These are phyloP conservation scores for Ogataea sp. DNA, from an alignment of 805 yeast genomes.

Conservation along the genomic window DNA sequence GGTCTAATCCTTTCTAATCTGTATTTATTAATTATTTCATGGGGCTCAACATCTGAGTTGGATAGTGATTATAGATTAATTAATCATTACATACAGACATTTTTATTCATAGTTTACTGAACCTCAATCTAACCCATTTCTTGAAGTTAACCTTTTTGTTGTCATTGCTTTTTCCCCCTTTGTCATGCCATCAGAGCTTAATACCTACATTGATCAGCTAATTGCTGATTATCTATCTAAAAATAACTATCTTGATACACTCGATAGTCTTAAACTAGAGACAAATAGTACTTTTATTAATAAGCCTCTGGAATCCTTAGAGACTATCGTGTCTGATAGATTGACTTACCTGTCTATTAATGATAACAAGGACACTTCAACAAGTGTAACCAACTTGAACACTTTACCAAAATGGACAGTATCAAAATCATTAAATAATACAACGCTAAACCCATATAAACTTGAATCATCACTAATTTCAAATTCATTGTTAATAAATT, in stretches of 20 bases:
- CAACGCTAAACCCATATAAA: too few relatives aligned
- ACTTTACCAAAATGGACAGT: conserved; percentile 3
- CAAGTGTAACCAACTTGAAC: background rate
- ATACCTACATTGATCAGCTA: conserved; percentile 17
- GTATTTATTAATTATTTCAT: too few relatives aligned
- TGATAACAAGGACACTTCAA: background rate
- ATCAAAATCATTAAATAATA: background rate
- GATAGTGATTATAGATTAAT: too few relatives aligned
- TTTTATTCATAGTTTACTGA: too few relatives aligned
- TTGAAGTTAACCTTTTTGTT: too few relatives aligned
- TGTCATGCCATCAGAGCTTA: background rate
- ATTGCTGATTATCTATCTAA: conserved; percentile 53
- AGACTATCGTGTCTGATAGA: conserved; percentile 27
- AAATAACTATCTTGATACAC: conserved; percentile 38
- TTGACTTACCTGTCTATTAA: conserved; percentile 16
- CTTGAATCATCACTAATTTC: too few relatives aligned
- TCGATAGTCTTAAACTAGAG: conserved; percentile 40
- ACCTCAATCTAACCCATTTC: too few relatives aligned
- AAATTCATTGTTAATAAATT: conserved; percentile 17
- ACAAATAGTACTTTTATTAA: conserved; percentile 26
- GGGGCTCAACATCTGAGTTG: too few relatives aligned
- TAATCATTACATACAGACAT: too few relatives aligned
- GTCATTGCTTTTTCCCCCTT: too few relatives aligned
- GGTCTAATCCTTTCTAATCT: too few relatives aligned
- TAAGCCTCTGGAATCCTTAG: conserved; percentile 27